Conservation (phyloP, 208 protist species). For the Wallacemonas sp. region DNA sequence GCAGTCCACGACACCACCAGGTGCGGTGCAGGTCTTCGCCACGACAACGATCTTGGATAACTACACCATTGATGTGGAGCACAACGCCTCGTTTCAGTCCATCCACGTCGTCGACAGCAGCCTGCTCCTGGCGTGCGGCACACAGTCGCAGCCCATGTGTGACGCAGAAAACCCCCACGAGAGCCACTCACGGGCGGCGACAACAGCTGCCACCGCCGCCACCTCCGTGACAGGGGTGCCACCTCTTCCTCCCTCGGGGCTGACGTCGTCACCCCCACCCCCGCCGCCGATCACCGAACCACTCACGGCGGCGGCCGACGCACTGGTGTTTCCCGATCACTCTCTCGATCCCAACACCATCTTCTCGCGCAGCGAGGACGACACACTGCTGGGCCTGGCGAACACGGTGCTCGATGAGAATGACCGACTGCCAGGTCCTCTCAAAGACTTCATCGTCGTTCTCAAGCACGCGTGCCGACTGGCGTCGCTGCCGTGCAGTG, state of each 20-base stretch:
- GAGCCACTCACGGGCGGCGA: not conserved
- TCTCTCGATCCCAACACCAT: slow-evolving; percentile 4
- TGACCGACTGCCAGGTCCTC: slow-evolving; percentile 32
- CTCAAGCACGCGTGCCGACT: slow-evolving; percentile 50
- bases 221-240: not conserved
- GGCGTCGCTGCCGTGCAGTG: slow-evolving; percentile 36
- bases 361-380: slow-evolving; percentile 17
- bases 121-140: not conserved
- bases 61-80: slow-evolving; percentile 66
- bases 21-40: slow-evolving; percentile 26
- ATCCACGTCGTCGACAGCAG: slow-evolving; percentile 31
- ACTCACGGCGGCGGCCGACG: not conserved
- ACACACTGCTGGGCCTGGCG: slow-evolving; percentile 15
- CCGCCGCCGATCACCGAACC: not conserved
- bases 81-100: slow-evolving; percentile 39
- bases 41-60: slow-evolving; percentile 54
- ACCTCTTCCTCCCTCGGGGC: not conserved
- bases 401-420: slow-evolving; percentile 7
- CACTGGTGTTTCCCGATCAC: not conserved
- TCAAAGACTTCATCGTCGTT: slow-evolving; percentile 62
- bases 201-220: slow-evolving; percentile 1
- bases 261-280: too few species aligned
- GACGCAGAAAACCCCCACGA: not conserved
- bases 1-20: not conserved
- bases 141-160: not conserved